Evolutionary conservation across 768 basidiomycete species (phyloP).

Genomic region (Phaeotremella fagi): DNA sequence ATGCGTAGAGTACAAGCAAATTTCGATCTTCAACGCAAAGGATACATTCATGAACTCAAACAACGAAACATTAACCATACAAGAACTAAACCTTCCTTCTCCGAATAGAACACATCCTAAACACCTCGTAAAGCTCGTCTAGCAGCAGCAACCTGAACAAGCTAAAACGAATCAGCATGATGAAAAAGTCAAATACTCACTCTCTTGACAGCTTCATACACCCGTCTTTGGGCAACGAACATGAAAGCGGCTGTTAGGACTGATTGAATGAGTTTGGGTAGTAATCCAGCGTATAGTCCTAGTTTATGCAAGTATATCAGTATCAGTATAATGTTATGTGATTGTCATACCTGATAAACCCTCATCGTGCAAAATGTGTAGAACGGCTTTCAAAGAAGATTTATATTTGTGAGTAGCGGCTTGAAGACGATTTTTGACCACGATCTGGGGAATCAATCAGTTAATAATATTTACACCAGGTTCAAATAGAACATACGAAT

Average conservation of each 20-base stretch:
- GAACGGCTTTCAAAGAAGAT: slow-evolving; percentile 70
- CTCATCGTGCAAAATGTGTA: slow-evolving; percentile 71
- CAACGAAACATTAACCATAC: too few species aligned
- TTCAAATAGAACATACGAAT: slow-evolving; percentile 54
- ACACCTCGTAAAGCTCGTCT: too few species aligned
- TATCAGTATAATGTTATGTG: background rate
- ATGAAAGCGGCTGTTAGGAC: slow-evolving; percentile 90
- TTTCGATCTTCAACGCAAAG: too few species aligned
- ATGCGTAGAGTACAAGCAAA: too few species aligned
- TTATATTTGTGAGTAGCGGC: slow-evolving; percentile 65
- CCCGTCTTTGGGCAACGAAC: slow-evolving; percentile 78
- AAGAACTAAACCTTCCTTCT: too few species aligned
- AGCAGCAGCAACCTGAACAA: background rate
- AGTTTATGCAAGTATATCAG: slow-evolving; percentile 38
- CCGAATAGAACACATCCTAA: too few species aligned
- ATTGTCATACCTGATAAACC: slow-evolving; percentile 46
- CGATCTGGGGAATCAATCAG: slow-evolving; percentile 27
- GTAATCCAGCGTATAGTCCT: slow-evolving; percentile 81
- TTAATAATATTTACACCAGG: too few species aligned
- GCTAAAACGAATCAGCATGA: too few species aligned
- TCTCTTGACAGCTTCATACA: slow-evolving; percentile 49
- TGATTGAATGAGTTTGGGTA: slow-evolving; percentile 83
- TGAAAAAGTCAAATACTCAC: too few species aligned
- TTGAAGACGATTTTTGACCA: slow-evolving; percentile 52
- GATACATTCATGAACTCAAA: too few species aligned